These are phyloP conservation scores for Coprinopsis marcescibilis DNA, from an alignment of 768 basidiomycete species.

Conservation along the genomic window DNA sequence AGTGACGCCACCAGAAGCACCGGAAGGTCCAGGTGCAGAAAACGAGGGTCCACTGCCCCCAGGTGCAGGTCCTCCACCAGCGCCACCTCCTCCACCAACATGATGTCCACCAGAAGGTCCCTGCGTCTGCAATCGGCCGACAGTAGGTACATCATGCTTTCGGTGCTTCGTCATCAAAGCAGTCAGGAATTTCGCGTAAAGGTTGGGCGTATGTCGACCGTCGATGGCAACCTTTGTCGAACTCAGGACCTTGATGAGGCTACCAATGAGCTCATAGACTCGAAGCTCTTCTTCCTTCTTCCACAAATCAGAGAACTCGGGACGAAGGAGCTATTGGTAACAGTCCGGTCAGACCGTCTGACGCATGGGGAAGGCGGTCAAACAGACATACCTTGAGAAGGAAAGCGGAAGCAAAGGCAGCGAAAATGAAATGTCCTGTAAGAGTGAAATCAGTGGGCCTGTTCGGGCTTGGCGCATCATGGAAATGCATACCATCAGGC, in stretches of 20 bases:
- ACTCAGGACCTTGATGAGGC: conserved; percentile 66
- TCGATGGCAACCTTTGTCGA: conserved; percentile 74
- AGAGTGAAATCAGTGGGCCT: not conserved
- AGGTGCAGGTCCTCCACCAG: too few species aligned
- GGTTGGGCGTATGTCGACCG: conserved; percentile 72
- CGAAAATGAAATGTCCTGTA: conserved; percentile 69
- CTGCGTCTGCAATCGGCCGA: conserved; percentile 47
- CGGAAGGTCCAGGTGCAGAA: conserved; percentile 9
- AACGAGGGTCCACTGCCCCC: too few species aligned
- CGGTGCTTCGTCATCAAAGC: conserved; percentile 65
- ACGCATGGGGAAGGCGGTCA: not conserved
- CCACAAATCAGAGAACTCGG: conserved; percentile 63
- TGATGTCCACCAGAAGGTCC: conserved; percentile 36
- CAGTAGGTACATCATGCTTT: conserved; percentile 60
- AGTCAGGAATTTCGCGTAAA: conserved; percentile 76
- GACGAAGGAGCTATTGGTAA: conserved; percentile 53
- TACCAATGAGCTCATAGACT: conserved; percentile 66
- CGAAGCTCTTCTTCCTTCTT: conserved; percentile 58
- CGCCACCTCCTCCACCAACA: conserved; percentile 4
- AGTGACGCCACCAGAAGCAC: not conserved
- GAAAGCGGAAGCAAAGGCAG: conserved; percentile 79
- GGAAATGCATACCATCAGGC: conserved; percentile 52
- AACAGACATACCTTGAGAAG: conserved; percentile 57
- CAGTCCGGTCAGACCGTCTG: not conserved
- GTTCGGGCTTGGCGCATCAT: not conserved